phyloP scores from a whole-genome alignment of 225 moss, liverwort and hornwort genomes.

The Bryoerythrophyllum caledonicum region DNA sequence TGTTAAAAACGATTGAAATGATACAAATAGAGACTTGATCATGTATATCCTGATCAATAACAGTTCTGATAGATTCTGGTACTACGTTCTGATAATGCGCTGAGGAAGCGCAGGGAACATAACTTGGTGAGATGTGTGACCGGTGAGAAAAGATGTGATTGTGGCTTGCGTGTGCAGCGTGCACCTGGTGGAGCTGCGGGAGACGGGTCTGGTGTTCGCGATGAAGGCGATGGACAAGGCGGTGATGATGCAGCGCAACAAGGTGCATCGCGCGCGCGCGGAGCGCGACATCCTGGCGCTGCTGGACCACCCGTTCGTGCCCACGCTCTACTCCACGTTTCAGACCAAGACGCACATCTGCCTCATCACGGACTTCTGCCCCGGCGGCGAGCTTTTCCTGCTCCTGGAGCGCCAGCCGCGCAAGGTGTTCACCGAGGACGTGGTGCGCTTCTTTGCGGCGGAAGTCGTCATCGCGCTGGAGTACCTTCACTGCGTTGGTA shows the following conservation, averaged over 20 bases:
- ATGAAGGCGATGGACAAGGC: constrained; percentile 99
- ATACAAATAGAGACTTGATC: too few species aligned
- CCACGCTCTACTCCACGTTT: constrained; percentile 82
- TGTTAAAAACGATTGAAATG: too few species aligned
- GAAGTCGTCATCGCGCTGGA: constrained; percentile 86
- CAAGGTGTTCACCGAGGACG: constrained; percentile 73
- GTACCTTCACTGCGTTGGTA: constrained; percentile 85
- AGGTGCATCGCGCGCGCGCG: constrained; percentile 92
- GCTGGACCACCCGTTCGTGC: constrained; percentile 90
- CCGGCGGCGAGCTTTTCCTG: not conserved
- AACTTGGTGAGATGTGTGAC: too few species aligned
- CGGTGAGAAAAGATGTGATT: too few species aligned
- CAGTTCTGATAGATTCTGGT: too few species aligned
- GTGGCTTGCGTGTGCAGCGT: constrained; percentile 43
- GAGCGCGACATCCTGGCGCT: constrained; percentile 84
- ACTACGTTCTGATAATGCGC: not conserved
- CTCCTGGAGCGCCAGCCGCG: constrained; percentile 52
- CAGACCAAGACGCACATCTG: constrained; percentile 51
- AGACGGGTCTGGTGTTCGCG: constrained; percentile 68
- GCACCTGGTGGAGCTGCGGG: constrained; percentile 88
- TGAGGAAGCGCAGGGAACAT: too few species aligned
- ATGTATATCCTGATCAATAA: too few species aligned
- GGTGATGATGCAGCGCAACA: constrained; percentile 88
- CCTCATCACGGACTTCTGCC: not conserved
- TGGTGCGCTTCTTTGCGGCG: constrained; percentile 74